Evolutionary conservation across 2,329 filamentous ascomycete genomes (phyloP), one percentile per base, ranked within the genome.

Genomic region (Leptographium flavum): DNA sequence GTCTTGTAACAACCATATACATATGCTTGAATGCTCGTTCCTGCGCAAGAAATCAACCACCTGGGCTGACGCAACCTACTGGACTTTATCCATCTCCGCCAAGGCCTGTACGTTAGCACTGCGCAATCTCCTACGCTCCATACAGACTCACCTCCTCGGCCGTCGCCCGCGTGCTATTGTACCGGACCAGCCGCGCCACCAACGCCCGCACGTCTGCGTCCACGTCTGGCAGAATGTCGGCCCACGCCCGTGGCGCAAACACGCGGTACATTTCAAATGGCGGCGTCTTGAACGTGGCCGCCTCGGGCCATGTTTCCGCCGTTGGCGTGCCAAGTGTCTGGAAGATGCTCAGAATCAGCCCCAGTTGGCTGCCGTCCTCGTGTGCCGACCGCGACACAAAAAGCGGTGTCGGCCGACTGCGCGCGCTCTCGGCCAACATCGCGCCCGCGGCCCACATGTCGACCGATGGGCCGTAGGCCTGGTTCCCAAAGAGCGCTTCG

Each of bases 371-470:
- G 0, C 93, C 92, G 42, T 96, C 73, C 54, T 94, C 86, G 48
- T 75, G 69, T 0, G 66, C 69, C 3, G 71, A 60, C 1, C 87
- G 83, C 4, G 87, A 85, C 58, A 92, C 82, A 54, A 98, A 96
- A 1, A 96, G 68, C 0, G 82, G 71, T n/a, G 49, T 65, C 38
- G 65, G 77, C 53, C 58, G 70, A 52, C 52, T 69, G 50, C 60
- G 70, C 57, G 65, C 79, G 57, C 61, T 84, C 62, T 96, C 88
- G 5, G 87, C 84, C 11, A 93, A 74, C 56, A 94, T 82, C 50
- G 82, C 81, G 1, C 93, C 92, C 0, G 83, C 73, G 4, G 80
- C 83, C 92, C 93, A 98, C 63, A 96, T 78, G 60, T 98, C 92
- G 3, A 96, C 71, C 9, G 74, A 69, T 0, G 74, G 60, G 2